These are phyloP conservation scores for Candida hispaniensis DNA, from an alignment of 805 yeast genomes.

Conservation along the genomic window DNA sequence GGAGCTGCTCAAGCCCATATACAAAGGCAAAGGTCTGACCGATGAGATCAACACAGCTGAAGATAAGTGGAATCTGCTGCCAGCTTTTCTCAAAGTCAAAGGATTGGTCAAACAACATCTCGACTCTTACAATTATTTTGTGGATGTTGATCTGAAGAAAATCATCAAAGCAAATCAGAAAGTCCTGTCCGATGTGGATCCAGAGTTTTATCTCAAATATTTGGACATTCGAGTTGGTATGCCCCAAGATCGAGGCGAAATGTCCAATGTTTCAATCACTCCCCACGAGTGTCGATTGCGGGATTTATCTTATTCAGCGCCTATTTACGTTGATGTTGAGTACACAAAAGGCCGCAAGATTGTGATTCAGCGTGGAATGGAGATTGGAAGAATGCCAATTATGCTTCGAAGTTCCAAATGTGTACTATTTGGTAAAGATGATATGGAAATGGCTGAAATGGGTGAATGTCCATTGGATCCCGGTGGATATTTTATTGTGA, in stretches of 20 bases:
- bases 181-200: slow-evolving; percentile 90
- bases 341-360: slow-evolving; percentile 92
- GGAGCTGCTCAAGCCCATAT: slow-evolving; percentile 67
- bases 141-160: slow-evolving; percentile 84
- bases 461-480: slow-evolving; percentile 97
- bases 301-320: slow-evolving; percentile 90
- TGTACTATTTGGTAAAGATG: slow-evolving; percentile 67
- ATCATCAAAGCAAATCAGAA: slow-evolving; percentile 84
- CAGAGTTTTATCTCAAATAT: slow-evolving; percentile 88
- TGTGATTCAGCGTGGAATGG: slow-evolving; percentile 79
- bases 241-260: slow-evolving; percentile 23
- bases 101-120: slow-evolving; percentile 95
- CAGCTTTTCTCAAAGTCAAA: slow-evolving; percentile 90
- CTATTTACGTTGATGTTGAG: slow-evolving; percentile 92
- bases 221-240: slow-evolving; percentile 83
- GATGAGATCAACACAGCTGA: slow-evolving; percentile 78
- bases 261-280: slow-evolving; percentile 31
- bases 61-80: slow-evolving; percentile 94
- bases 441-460: slow-evolving; percentile 69
- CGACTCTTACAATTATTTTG: slow-evolving; percentile 96
- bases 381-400: slow-evolving; percentile 97
- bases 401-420: slow-evolving; percentile 93
- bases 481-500: slow-evolving; percentile 95
- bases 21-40: slow-evolving; percentile 74
- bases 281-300: slow-evolving; percentile 95